Percentiles rank a stretch among this genome's conserved stretches.
These are phyloP conservation scores for Cyberlindnera xylosilytica DNA, from an alignment of 805 yeast species.

Conservation along the genomic window DNA sequence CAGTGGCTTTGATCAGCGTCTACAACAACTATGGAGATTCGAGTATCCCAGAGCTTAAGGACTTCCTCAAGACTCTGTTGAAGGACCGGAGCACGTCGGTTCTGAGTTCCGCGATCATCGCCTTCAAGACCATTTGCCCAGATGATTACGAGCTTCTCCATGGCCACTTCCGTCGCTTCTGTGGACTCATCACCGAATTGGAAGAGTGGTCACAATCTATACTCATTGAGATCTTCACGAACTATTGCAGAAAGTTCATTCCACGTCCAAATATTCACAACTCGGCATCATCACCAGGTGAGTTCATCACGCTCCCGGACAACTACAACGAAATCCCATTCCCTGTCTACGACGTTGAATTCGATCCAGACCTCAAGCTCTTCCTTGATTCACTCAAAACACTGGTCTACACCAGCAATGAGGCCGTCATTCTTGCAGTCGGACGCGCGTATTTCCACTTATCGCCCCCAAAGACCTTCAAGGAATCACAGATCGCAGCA, in stretches of 20 bases:
- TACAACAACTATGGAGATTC: slow-evolving; percentile 40
- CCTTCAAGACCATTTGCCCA: slow-evolving; percentile 51
- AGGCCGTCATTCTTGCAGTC: slow-evolving; percentile 59
- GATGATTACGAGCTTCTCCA: slow-evolving; percentile 67
- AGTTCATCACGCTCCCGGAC: slow-evolving; percentile 41
- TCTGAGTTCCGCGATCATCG: slow-evolving; percentile 61
- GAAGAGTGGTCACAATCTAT: slow-evolving; percentile 72
- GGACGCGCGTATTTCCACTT: slow-evolving; percentile 54
- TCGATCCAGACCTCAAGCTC: slow-evolving; percentile 55
- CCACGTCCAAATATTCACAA: slow-evolving; percentile 47
- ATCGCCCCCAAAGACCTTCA: slow-evolving; percentile 53
- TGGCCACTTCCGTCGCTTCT: slow-evolving; percentile 59
- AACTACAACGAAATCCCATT: slow-evolving; percentile 36
- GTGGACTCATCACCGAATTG: slow-evolving; percentile 45
- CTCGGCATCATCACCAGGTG: slow-evolving; percentile 27
- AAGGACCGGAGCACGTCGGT: slow-evolving; percentile 68
- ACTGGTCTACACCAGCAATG: slow-evolving; percentile 50
- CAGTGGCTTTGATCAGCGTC: slow-evolving; percentile 67
- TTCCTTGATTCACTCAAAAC: slow-evolving; percentile 47
- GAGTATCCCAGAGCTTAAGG: slow-evolving; percentile 47
- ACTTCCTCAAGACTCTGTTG: slow-evolving; percentile 49
- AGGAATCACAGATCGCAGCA: slow-evolving; percentile 45
- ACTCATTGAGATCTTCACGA: slow-evolving; percentile 58
- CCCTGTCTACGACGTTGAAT: slow-evolving; percentile 38
- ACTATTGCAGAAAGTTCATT: slow-evolving; percentile 62